Conservation (phyloP, 139 green algal species). For the Chlamydomonas eustigma region DNA sequence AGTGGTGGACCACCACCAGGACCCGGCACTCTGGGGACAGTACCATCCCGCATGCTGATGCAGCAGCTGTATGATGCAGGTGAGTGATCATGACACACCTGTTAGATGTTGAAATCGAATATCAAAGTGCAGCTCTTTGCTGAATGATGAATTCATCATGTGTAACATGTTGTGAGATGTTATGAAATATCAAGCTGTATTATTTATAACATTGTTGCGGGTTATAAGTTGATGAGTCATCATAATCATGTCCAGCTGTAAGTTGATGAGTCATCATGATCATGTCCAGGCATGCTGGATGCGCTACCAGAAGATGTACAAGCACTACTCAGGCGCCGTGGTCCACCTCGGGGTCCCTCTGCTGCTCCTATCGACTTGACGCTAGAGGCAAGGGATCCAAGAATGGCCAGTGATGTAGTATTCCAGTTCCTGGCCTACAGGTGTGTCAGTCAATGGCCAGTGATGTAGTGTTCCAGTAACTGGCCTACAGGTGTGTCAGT, state of each 20-base stretch:
- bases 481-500: not conserved
- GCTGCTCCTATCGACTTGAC: constrained; percentile 32
- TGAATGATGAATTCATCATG: too few species aligned
- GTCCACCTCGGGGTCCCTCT: constrained; percentile 13
- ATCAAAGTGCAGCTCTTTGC: too few species aligned
- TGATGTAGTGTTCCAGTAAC: constrained; percentile 50
- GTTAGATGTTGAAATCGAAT: not conserved
- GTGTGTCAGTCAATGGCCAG: constrained; percentile 28
- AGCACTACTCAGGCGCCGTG: constrained; percentile 24
- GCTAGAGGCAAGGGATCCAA: constrained; percentile 45
- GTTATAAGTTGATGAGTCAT: too few species aligned
- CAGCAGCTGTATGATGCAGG: constrained; percentile 54
- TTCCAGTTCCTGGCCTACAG: constrained; percentile 38
- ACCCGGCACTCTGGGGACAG: constrained; percentile 1
- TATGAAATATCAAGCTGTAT: too few species aligned
- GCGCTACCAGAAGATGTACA: constrained; percentile 43
- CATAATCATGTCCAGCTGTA: too few species aligned
- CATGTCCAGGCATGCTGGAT: constrained; percentile 39
- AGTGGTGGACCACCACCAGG: constrained; percentile 12
- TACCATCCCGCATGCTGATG: constrained; percentile 40
- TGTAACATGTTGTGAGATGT: too few species aligned
- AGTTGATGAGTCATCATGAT: too few species aligned
- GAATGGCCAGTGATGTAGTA: constrained; percentile 45
- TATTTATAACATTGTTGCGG: too few species aligned
- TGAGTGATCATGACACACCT: constrained; percentile 2